Evolutionary conservation across 768 basidiomycete genomes (phyloP).

Genomic region (Pisolithus tinctorius): DNA sequence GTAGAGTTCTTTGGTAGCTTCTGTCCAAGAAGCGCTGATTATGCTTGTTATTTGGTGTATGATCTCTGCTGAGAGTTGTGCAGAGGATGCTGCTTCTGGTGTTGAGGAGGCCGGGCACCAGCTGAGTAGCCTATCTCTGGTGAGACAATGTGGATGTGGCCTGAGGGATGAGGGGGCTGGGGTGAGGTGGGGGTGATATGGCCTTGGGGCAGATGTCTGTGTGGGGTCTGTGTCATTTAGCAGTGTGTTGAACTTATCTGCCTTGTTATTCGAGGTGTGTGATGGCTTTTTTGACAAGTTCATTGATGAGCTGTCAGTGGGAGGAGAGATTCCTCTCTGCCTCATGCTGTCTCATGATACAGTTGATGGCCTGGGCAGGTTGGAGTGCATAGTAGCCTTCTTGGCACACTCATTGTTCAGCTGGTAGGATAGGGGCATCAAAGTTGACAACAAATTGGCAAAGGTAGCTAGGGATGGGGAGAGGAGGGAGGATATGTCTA

Average conservation of each 20-base stretch:
- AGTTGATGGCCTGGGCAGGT: background rate
- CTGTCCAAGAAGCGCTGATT: slow-evolving; percentile 21
- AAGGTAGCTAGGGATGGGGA: slow-evolving; percentile 8
- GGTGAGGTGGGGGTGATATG: slow-evolving; percentile 8
- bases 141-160: no score
- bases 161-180: slow-evolving; percentile 18
- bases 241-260: background rate
- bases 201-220: background rate
- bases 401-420: background rate
- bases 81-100: slow-evolving; percentile 2
- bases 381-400: background rate
- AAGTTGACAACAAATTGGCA: background rate
- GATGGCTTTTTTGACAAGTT: no score
- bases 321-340: background rate
- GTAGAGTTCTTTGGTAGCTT: slow-evolving; percentile 29
- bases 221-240: background rate
- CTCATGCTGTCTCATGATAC: background rate
- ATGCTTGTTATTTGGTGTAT: no score
- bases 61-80: no score
- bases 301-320: no score
- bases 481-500: slow-evolving; percentile 6
- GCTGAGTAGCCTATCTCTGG: background rate
- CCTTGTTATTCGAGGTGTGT: background rate
- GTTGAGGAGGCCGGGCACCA: background rate
- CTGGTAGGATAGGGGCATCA: background rate